phyloP scores from a whole-genome alignment of 495 filamentous ascomycete species.

The Trichoderma parareesei region DNA sequence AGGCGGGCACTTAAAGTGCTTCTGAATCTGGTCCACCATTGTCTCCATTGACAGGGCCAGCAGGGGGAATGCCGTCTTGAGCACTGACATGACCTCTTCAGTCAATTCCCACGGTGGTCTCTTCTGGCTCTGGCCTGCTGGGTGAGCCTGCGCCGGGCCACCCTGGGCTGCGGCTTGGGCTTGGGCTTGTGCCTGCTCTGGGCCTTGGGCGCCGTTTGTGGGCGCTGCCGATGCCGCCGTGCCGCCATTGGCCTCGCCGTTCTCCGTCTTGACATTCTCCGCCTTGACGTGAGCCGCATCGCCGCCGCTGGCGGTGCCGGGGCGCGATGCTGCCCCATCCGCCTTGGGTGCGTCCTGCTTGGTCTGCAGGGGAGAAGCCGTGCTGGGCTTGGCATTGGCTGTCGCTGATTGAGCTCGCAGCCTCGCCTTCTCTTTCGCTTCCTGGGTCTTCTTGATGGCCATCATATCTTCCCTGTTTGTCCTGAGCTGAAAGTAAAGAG shows the following conservation, averaged over 20 bases:
- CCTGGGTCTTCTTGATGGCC: constrained; percentile 79
- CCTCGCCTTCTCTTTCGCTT: constrained; percentile 63
- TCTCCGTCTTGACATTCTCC: constrained; percentile 33
- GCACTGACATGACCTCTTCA: constrained; percentile 85
- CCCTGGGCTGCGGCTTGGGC: neutral
- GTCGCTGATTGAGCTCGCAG: constrained; percentile 35
- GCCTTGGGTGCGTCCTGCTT: constrained; percentile 37
- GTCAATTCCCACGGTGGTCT: constrained; percentile 89
- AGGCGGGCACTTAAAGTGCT: constrained; percentile 96
- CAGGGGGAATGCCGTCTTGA: constrained; percentile 94
- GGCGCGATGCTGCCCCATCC: constrained; percentile 28
- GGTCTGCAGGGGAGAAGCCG: constrained; percentile 30
- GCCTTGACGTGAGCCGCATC: constrained; percentile 27
- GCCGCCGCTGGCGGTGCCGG: constrained; percentile 38
- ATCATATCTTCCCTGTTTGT: constrained; percentile 94
- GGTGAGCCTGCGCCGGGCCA: constrained; percentile 22
- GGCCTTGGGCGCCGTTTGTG: constrained; percentile 22
- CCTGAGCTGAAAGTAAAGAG: constrained; percentile 87
- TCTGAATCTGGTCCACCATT: constrained; percentile 97
- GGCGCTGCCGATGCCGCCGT: constrained; percentile 23
- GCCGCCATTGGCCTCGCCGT: constrained; percentile 35
- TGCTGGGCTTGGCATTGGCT: constrained; percentile 27
- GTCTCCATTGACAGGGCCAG: constrained; percentile 97
- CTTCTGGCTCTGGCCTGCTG: constrained; percentile 40
- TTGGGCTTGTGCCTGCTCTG: constrained; percentile 4